Conservation (phyloP, 148 eudicot species). For the Cornus controversa region DNA sequence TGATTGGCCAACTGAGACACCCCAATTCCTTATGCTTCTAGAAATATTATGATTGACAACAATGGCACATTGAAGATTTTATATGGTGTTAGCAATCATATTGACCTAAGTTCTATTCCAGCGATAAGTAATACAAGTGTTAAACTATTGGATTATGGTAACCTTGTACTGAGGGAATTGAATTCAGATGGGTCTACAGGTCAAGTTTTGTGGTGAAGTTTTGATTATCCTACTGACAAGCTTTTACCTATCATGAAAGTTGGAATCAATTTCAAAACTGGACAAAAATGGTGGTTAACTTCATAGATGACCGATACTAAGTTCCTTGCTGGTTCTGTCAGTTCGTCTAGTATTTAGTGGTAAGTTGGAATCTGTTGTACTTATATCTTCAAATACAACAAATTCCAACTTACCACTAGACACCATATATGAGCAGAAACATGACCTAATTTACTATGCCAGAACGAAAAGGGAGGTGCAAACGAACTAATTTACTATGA, state of each 20-base stretch:
- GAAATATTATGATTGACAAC: conserved; percentile 8
- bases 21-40: conserved; percentile 15
- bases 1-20: conserved; percentile 27
- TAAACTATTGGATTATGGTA: conserved; percentile 23
- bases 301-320: too few relatives aligned
- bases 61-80: conserved; percentile 19
- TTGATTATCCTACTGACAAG: conserved; percentile 33
- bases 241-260: conserved; percentile 39
- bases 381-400: too few relatives aligned
- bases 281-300: conserved; percentile 18
- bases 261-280: conserved; percentile 23
- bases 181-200: conserved; percentile 14
- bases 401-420: too few relatives aligned
- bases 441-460: too few relatives aligned
- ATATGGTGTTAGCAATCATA: conserved; percentile 2
- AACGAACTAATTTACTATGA: too few relatives aligned
- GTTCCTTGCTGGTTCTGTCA: too few relatives aligned
- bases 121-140: conserved; percentile 4
- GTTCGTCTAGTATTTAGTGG: too few relatives aligned
- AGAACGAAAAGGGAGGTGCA: too few relatives aligned
- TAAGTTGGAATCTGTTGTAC: too few relatives aligned
- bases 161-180: conserved; percentile 24
- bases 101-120: conserved; percentile 13
- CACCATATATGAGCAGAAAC: too few relatives aligned
- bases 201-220: conserved; percentile 34